A percentile compares a stretch with the other conserved stretches of the same genome.
phyloP scores from a whole-genome alignment of 768 basidiomycete genomes.

The Serendipita sp. region DNA sequence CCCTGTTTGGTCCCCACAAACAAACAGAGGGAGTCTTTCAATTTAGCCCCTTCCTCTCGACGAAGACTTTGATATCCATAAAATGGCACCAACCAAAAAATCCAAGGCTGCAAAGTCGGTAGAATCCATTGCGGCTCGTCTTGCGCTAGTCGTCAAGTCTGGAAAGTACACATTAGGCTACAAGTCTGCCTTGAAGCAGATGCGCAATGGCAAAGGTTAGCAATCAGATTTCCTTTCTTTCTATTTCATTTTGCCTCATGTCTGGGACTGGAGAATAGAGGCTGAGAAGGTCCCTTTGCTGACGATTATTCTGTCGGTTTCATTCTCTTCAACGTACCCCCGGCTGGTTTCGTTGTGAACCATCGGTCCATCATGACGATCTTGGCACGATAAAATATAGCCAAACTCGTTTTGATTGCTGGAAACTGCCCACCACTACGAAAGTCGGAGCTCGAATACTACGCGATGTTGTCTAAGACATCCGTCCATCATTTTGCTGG shows the following conservation, averaged over 20 bases:
- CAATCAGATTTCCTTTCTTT: conserved; percentile 17
- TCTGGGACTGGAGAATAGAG: conserved; percentile 86
- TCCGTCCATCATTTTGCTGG: conserved; percentile 96
- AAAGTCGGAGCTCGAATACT: conserved; percentile 99
- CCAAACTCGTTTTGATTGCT: conserved; percentile 96
- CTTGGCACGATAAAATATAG: conserved; percentile 25
- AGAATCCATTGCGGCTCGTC: conserved; percentile 83
- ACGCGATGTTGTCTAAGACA: conserved; percentile 99
- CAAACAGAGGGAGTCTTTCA: not conserved
- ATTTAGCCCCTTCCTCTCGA: not conserved
- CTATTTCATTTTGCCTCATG: conserved; percentile 28
- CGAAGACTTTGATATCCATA: not conserved
- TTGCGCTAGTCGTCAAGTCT: conserved; percentile 95
- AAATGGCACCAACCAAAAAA: conserved; percentile 91
- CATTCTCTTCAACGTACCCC: conserved; percentile 9
- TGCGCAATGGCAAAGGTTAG: conserved; percentile 93
- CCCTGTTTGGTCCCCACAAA: not conserved
- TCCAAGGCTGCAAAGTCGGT: conserved; percentile 84
- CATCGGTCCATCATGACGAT: not conserved
- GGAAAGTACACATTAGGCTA: conserved; percentile 95
- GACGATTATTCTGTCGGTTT: conserved; percentile 22
- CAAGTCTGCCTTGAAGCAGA: conserved; percentile 96
- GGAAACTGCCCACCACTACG: conserved; percentile 98
- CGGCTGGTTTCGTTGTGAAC: conserved; percentile 3
- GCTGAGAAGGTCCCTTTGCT: conserved; percentile 99